Evolutionary conservation across 306 rosid species (phyloP).

Genomic region (Acacia acuminata): DNA sequence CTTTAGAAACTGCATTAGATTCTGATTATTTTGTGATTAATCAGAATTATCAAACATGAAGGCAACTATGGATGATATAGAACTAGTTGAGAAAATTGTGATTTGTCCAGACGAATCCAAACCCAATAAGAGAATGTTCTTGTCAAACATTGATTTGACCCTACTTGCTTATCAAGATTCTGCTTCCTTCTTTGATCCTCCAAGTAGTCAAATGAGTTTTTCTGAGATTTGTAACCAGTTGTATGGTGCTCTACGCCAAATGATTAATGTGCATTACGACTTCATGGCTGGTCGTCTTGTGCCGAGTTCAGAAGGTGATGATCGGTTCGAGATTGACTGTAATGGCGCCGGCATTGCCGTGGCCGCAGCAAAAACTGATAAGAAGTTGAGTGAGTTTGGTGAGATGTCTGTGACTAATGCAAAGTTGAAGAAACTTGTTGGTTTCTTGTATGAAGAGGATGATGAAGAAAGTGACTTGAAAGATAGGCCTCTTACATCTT

Average conservation of each 20-base stretch:
- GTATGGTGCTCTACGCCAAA: constrained; percentile 27
- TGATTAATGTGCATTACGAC: constrained; percentile 45
- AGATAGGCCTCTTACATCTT: constrained; percentile 40
- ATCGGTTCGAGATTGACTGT: constrained; percentile 53
- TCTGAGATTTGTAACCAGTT: constrained; percentile 42
- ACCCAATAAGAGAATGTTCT: constrained; percentile 38
- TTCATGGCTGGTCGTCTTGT: constrained; percentile 53
- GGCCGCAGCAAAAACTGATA: constrained; percentile 40
- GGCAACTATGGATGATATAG: constrained; percentile 30
- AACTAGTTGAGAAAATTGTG: constrained; percentile 50
- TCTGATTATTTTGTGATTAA: background rate
- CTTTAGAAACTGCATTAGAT: background rate
- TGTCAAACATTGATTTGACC: constrained; percentile 57
- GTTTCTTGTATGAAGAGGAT: constrained; percentile 37
- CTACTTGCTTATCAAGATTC: constrained; percentile 60
- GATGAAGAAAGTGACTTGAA: constrained; percentile 33
- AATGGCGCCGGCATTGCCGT: constrained; percentile 54
- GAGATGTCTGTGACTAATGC: constrained; percentile 42
- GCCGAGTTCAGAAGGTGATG: constrained; percentile 34
- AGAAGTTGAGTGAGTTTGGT: constrained; percentile 46
- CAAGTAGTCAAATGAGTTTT: constrained; percentile 36
- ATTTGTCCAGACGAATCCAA: constrained; percentile 39
- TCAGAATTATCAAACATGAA: background rate
- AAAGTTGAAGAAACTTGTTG: constrained; percentile 40
- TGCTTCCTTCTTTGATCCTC: constrained; percentile 55